Conservation (phyloP, 495 filamentous ascomycete species). For the Penicillium parvum region DNA sequence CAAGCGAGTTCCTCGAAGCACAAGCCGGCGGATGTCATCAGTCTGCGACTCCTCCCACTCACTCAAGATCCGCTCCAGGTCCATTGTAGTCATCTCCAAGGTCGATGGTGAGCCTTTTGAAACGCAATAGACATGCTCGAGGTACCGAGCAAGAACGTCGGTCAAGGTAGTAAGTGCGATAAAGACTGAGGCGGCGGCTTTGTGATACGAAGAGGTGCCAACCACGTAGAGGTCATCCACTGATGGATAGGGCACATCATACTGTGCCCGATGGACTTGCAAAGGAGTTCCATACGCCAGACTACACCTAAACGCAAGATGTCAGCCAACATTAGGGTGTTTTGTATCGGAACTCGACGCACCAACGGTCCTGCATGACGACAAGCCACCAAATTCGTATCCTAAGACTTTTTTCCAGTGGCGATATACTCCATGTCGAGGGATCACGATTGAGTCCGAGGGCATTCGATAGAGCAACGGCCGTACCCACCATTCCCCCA, state of each 20-base stretch:
- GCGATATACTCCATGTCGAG: slow-evolving; percentile 27
- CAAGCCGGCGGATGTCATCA: slow-evolving; percentile 20
- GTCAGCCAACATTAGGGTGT: not conserved
- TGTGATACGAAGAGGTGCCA: slow-evolving; percentile 2
- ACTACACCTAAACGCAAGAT: slow-evolving; percentile 25
- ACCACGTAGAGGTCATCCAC: slow-evolving; percentile 17
- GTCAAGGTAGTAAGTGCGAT: slow-evolving; percentile 36
- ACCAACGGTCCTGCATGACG: slow-evolving; percentile 40
- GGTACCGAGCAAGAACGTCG: slow-evolving; percentile 32
- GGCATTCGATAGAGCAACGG: slow-evolving; percentile 32
- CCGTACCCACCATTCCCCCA: slow-evolving; percentile 27
- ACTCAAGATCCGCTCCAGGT: slow-evolving; percentile 21
- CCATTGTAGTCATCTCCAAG: slow-evolving; percentile 2
- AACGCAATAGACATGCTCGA: slow-evolving; percentile 35
- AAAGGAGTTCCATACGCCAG: slow-evolving; percentile 35
- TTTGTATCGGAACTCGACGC: not conserved
- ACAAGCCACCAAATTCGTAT: slow-evolving; percentile 38
- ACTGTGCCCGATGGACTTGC: slow-evolving; percentile 29
- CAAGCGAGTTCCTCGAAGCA: slow-evolving; percentile 19
- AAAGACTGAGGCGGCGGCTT: slow-evolving; percentile 25
- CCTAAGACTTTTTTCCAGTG: slow-evolving; percentile 28
- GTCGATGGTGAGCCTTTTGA: slow-evolving; percentile 3
- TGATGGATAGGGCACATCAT: slow-evolving; percentile 34
- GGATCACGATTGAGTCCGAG: slow-evolving; percentile 36
- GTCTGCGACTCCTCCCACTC: slow-evolving; percentile 24